phyloP scores from a whole-genome alignment of 179 eudicot genomes.

The Silene vulgaris region DNA sequence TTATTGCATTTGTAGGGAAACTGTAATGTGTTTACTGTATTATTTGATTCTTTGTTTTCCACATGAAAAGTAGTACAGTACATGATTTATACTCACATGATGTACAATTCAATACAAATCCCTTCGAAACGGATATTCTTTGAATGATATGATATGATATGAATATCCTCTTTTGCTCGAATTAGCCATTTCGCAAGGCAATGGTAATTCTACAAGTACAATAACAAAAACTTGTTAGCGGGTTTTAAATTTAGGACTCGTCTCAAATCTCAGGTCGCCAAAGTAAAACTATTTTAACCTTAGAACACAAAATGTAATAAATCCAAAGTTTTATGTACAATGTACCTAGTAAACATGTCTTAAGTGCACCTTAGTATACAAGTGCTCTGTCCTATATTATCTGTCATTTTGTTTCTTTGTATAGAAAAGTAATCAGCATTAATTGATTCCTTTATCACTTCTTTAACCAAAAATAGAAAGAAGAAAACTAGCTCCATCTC shows the following conservation, averaged over 20 bases:
- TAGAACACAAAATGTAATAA: neutral
- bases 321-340: neutral
- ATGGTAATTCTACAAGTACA: neutral
- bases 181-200: neutral
- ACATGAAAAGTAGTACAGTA: conserved; percentile 1
- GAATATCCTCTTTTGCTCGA: neutral
- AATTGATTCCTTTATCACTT: too few species aligned
- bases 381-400: too few species aligned
- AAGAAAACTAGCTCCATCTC: too few species aligned
- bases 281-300: neutral
- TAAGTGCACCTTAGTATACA: too few species aligned
- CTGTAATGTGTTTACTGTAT: neutral
- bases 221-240: neutral
- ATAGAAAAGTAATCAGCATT: too few species aligned
- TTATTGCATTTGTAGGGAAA: conserved; percentile 18
- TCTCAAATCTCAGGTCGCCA: neutral
- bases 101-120: neutral
- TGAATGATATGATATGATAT: neutral
- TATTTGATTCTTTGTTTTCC: neutral
- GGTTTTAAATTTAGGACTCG: neutral
- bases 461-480: too few species aligned
- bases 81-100: neutral
- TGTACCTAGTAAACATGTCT: too few species aligned
- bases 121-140: neutral
- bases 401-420: too few species aligned